Conservation (phyloP, 129 eudicot species). For the Dittrichia graveolens region DNA sequence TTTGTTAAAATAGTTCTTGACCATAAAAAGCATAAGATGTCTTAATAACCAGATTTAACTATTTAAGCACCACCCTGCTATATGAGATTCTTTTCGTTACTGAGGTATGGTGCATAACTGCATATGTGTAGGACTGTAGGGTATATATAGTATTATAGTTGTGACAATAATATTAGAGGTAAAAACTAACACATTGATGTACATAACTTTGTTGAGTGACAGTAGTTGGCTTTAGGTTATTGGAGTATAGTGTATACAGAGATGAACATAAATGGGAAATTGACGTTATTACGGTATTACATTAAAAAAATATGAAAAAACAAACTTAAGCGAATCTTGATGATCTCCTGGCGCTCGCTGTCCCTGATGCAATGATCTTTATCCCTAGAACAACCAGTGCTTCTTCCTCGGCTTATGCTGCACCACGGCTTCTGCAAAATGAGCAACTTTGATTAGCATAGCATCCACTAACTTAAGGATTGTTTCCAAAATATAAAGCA, state of each 20-base stretch:
- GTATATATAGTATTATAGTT: neutral
- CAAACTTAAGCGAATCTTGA: neutral
- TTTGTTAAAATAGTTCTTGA: no score
- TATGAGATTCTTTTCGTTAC: no score
- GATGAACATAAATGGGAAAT: slow-evolving; percentile 16
- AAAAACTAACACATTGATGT: slow-evolving; percentile 26
- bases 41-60: no score
- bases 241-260: slow-evolving; percentile 20
- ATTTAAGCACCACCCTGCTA: no score
- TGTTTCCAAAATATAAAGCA: neutral
- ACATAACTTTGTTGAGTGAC: slow-evolving; percentile 20
- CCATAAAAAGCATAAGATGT: no score
- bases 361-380: slow-evolving; percentile 13
- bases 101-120: no score
- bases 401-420: slow-evolving; percentile 66
- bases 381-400: slow-evolving; percentile 68
- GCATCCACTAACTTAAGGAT: neutral
- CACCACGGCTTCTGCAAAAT: slow-evolving; percentile 55
- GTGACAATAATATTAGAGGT: slow-evolving; percentile 3
- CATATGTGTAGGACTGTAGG: neutral
- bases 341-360: no score
- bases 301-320: neutral
- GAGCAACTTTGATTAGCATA: slow-evolving; percentile 20
- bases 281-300: slow-evolving; percentile 11
- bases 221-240: slow-evolving; percentile 9